Conservation (phyloP, 805 yeast species). For the Candida bentonensis region DNA sequence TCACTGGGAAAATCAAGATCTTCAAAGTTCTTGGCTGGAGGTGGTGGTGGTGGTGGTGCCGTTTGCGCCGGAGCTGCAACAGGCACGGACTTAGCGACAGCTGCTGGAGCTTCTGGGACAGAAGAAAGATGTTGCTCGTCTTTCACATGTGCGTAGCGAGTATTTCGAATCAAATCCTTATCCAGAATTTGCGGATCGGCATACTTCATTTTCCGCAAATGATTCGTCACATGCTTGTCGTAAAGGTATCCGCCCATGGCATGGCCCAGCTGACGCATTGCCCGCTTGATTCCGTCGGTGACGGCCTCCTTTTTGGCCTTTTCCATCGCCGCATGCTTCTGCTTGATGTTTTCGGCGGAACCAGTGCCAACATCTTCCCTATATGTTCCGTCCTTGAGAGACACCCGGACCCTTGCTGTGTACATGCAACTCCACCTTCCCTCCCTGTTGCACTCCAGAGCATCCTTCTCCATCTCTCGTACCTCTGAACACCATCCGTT, state of each 20-base stretch:
- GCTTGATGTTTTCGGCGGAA: slow-evolving; percentile 33
- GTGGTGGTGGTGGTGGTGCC: neutral
- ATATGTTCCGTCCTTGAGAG: slow-evolving; percentile 58
- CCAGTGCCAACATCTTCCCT: slow-evolving; percentile 64
- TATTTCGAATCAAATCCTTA: neutral
- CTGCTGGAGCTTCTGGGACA: neutral
- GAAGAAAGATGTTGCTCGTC: neutral
- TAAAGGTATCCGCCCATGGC: slow-evolving; percentile 49
- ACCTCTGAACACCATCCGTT: slow-evolving; percentile 68
- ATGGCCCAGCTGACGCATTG: slow-evolving; percentile 54
- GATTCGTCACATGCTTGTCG: slow-evolving; percentile 35
- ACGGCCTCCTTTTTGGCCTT: slow-evolving; percentile 71
- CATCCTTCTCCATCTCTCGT: slow-evolving; percentile 43
- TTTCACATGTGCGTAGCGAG: neutral
- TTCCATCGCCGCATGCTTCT: slow-evolving; percentile 52
- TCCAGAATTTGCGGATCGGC: neutral
- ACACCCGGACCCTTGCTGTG: slow-evolving; percentile 38
- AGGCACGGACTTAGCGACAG: neutral
- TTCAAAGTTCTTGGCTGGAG: neutral
- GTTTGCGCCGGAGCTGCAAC: neutral
- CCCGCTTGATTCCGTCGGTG: slow-evolving; percentile 58
- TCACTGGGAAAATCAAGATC: neutral
- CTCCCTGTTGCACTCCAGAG: slow-evolving; percentile 15
- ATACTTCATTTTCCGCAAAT: slow-evolving; percentile 28
- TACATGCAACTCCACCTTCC: slow-evolving; percentile 17